Evolutionary conservation across 352 stramenopile species (phyloP).

Genomic region (Phytophthora megakarya): DNA sequence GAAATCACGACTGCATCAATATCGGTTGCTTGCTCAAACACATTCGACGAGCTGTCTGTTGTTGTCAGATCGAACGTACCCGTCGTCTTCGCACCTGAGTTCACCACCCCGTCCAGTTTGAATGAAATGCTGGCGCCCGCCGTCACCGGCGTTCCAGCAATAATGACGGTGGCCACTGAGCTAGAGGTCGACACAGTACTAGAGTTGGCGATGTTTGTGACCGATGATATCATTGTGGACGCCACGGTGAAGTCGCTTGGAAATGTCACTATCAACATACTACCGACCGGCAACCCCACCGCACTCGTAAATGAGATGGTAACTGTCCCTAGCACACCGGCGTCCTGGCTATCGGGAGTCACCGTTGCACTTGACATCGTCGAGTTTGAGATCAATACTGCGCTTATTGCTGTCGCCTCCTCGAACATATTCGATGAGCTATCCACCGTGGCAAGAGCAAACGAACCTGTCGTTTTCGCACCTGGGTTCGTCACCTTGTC

Average conservation of each 20-base stretch:
- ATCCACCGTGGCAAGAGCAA: too few species aligned
- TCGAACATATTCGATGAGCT: too few species aligned
- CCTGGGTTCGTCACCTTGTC: too few species aligned
- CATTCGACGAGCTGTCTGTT: constrained; percentile 31
- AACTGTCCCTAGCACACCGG: too few species aligned
- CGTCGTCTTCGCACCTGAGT: constrained; percentile 50
- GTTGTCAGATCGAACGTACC: constrained; percentile 44
- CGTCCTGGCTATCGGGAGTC: too few species aligned
- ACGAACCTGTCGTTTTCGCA: too few species aligned
- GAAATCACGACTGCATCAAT: constrained; percentile 1
- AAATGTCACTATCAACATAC: constrained; percentile 44
- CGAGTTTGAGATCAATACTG: too few species aligned
- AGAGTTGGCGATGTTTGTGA: constrained; percentile 30
- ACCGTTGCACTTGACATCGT: too few species aligned
- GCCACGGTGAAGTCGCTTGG: constrained; percentile 42
- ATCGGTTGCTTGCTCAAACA: constrained; percentile 2
- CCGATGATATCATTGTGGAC: constrained; percentile 24
- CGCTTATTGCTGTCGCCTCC: too few species aligned
- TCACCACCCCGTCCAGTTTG: constrained; percentile 52
- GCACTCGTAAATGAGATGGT: too few species aligned
- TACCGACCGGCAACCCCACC: too few species aligned
- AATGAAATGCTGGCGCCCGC: constrained; percentile 43
- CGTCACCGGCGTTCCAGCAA: constrained; percentile 33
- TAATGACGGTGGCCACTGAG: constrained; percentile 33
- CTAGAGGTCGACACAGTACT: constrained; percentile 30